Evolutionary conservation across 257 asterid species (phyloP), one percentile per base, ranked within the genome.

Genomic region (Phtheirospermum japonicum): DNA sequence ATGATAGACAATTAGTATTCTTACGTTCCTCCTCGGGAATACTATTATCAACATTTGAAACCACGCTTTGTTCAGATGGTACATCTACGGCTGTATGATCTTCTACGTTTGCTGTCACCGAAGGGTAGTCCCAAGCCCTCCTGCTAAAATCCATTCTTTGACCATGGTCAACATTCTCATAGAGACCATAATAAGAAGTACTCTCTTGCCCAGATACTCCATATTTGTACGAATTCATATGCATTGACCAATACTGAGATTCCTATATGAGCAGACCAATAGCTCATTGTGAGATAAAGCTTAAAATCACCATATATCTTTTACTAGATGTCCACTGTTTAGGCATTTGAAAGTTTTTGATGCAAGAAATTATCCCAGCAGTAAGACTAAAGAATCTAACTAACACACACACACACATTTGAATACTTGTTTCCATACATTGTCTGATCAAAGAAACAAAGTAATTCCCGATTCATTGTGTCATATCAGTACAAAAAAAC

Each of bases 21-120:
- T 75, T 79, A 89, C 93, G 7, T 70, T 89, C 96, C 77, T 89
- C 95, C 77, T 89, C 95, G 1, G 85, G 84, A 69, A 71, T 76
- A 59, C 87, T 72, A 78, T 82, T 48, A 82, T 23, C 28, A 76
- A 79, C 80, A 16, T 31, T 48, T 9, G 84, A 56, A 62, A 62
- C 75, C 10, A 72, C 67, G 57, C 76, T 77, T 69, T 78, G 86
- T 74, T 83, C 88, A 0, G 84, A 67, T 12, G 85, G 80, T 60
- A 72, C 50, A 63, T 78, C 88, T 16, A 80, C 75, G 7, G 72
- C 59, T 31, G 73, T 13, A 45, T 84, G 70, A 62, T 78, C 85
- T 71, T 77, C 83, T 28, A 78, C 49, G 32, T 74, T 79, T 72
- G 83, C 1, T 1, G 28, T 62, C 74, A 80, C 65, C 20, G 82